Conservation (phyloP, 805 yeast species). For the Ascoidea tarda region DNA sequence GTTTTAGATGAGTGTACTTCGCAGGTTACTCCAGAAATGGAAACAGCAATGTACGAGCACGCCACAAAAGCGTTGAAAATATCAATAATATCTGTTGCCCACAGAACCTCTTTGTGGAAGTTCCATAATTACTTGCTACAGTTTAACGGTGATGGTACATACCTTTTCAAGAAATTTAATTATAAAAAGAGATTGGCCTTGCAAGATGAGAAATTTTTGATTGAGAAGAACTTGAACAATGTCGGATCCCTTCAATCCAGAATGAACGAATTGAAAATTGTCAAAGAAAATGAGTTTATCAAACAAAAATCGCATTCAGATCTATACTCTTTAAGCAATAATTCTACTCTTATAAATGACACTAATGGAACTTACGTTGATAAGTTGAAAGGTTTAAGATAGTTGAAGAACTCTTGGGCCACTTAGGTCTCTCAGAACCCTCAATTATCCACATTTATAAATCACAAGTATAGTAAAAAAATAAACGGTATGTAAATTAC, state of each 20-base stretch:
- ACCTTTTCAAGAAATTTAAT: conserved; percentile 46
- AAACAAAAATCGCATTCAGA: too few species aligned
- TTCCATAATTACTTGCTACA: conserved; percentile 74
- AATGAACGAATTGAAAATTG: conserved; percentile 47
- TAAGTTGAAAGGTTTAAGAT: too few species aligned
- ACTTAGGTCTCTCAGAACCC: too few species aligned
- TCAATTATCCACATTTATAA: too few species aligned
- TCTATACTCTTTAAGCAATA: too few species aligned
- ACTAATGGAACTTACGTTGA: too few species aligned
- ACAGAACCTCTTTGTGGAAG: conserved; percentile 84
- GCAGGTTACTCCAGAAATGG: conserved; percentile 84
- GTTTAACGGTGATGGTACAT: conserved; percentile 75
- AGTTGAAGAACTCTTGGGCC: too few species aligned
- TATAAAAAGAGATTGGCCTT: conserved; percentile 58
- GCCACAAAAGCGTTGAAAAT: conserved; percentile 64
- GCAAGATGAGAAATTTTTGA: conserved; percentile 62
- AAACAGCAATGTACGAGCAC: conserved; percentile 73
- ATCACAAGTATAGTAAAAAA: too few species aligned
- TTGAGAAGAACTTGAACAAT: conserved; percentile 60
- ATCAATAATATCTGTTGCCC: conserved; percentile 81
- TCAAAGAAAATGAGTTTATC: conserved; percentile 14
- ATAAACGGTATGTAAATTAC: too few species aligned
- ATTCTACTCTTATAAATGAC: too few species aligned
- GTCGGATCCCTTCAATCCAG: conserved; percentile 55
- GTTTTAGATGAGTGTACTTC: conserved; percentile 94